Conservation (phyloP, 2,329 filamentous ascomycete species). For the Hyphodiscus sp. region DNA sequence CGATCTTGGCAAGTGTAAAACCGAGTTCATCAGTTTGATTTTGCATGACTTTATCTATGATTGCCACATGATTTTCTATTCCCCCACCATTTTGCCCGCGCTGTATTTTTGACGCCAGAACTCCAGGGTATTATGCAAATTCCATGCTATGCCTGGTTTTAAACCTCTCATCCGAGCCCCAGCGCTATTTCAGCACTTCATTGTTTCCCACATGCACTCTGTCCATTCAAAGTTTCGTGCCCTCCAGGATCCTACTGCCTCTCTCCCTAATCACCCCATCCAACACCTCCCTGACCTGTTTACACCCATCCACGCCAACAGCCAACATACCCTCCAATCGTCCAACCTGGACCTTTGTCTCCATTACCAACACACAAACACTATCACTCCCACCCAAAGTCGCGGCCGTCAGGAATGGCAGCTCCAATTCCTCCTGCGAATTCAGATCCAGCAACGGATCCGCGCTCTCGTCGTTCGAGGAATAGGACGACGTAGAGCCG, state of each 20-base stretch:
- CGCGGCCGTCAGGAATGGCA: slow-evolving; percentile 82
- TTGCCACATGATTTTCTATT: background rate
- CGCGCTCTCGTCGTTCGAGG: slow-evolving; percentile 58
- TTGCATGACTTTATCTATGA: background rate
- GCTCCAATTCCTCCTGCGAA: slow-evolving; percentile 72
- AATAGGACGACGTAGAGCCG: slow-evolving; percentile 65
- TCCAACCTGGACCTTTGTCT: slow-evolving; percentile 77
- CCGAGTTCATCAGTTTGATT: background rate
- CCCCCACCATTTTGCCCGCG: background rate
- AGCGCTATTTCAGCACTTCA: background rate
- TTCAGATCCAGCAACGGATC: slow-evolving; percentile 80
- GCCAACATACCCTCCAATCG: slow-evolving; percentile 89
- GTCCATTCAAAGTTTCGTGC: slow-evolving; percentile 27
- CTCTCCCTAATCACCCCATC: slow-evolving; percentile 72
- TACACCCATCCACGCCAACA: slow-evolving; percentile 86
- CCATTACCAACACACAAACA: slow-evolving; percentile 75
- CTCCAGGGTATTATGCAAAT: slow-evolving; percentile 11
- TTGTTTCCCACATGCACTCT: background rate
- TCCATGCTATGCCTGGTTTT: background rate
- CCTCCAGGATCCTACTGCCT: slow-evolving; percentile 56
- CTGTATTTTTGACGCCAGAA: slow-evolving; percentile 5
- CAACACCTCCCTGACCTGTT: slow-evolving; percentile 73
- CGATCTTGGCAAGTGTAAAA: background rate
- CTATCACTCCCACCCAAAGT: slow-evolving; percentile 69
- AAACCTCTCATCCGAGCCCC: background rate